Evolutionary conservation across 192 early-diverging fungal species (phyloP), one percentile per base, ranked within the genome.

Genomic region (Coemansia interrupta): DNA sequence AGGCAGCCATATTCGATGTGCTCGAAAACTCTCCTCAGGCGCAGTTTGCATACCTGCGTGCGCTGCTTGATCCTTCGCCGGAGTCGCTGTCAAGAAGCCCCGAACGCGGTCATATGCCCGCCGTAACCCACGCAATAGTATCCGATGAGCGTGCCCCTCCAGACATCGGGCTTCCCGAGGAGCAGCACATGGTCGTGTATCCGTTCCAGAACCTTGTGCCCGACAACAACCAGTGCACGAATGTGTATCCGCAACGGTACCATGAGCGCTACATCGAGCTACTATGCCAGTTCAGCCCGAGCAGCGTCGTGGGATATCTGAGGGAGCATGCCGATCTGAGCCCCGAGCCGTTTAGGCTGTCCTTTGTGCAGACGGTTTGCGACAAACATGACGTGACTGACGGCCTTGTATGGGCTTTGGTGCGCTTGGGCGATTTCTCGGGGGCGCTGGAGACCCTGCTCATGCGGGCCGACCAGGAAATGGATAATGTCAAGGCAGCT

Each of bases 231-330:
- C 60, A 66, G 41, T 54, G 26, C 0, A 26, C 64, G 12, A 70
- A 59, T 54, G 58, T 36, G 18, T 66, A 60, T 30, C 62, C 75
- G 20, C 75, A 68, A 36, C 53, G 51, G 18, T 69, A 65, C 22
- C 75, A 72, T 24, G 75, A 78, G 51, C 65, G 62, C 11, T 78
- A 78, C 38, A 18, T 78, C 53, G 70, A 72, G 62, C 70, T 78
- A 4, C 48, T 78, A 58, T 78, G 75, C 26, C 54, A 45, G 23
- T 60, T 52, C 63, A 72, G 55, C 32, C 75, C 75, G 24, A 47
- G 62, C 17, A 47, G 28, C 8, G 70, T 72, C 29, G 60, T 78
- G 19, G 58, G 36, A 17, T 72, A 78, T 46, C 46, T 78, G 45
- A 62, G 39, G 32, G 41, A 57, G 52, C 61, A 66, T 24, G 75